A percentile compares a stretch with the other conserved stretches of the same genome.
These are phyloP conservation scores for Berkeleyomyces rouxiae DNA, from an alignment of 2,329 filamentous ascomycete species.

Conservation along the genomic window DNA sequence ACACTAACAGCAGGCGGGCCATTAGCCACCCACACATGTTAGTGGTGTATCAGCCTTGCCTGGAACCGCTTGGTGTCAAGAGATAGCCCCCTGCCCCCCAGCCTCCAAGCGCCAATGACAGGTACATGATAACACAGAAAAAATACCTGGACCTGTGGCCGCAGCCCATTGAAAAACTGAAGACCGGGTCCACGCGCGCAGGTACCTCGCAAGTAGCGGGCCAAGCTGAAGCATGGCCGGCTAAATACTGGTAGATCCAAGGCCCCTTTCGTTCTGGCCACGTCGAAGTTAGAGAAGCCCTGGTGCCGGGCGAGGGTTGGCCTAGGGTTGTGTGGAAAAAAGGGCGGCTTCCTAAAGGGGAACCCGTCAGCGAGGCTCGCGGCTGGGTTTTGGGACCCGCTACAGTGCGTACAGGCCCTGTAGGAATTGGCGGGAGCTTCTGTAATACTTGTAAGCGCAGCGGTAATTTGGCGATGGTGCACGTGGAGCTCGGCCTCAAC, in stretches of 20 bases:
- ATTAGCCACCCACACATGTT: neutral
- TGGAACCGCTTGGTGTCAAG: neutral
- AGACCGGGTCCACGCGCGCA: neutral
- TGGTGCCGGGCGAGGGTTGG: neutral
- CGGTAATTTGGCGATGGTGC: neutral
- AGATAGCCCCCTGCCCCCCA: slow-evolving; percentile 11
- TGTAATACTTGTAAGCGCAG: neutral
- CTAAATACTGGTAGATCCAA: neutral
- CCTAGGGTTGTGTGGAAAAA: slow-evolving; percentile 2
- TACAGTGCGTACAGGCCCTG: neutral
- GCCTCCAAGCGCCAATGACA: slow-evolving; percentile 7
- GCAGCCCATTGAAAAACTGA: neutral
- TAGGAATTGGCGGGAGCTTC: neutral
- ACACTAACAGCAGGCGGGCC: neutral
- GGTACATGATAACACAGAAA: neutral
- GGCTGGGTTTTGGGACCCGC: neutral
- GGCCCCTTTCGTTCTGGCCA: slow-evolving; percentile 11
- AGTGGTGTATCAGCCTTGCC: neutral
- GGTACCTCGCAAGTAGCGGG: neutral
- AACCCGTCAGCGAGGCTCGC: too few relatives aligned
- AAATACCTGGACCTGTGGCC: neutral
- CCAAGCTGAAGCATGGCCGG: neutral
- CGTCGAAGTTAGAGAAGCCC: slow-evolving; percentile 7
- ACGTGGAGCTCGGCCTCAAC: neutral
- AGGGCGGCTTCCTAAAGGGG: neutral